A percentile compares a stretch with the other conserved stretches of the same genome.
phyloP scores from a whole-genome alignment of 108 stramenopile species.

The Skeletonema marinoi region DNA sequence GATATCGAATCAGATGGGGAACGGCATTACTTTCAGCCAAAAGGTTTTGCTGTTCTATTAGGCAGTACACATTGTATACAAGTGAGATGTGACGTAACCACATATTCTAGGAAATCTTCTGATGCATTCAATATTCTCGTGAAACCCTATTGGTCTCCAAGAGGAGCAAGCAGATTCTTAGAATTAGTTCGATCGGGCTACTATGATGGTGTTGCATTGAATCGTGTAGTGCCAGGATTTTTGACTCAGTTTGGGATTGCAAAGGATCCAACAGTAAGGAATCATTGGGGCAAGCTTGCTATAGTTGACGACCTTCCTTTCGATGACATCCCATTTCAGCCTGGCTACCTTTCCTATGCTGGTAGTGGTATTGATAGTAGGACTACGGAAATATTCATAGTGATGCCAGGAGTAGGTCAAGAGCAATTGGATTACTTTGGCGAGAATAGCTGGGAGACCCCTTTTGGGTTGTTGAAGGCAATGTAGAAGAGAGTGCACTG shows the following conservation, averaged over 20 bases:
- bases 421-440: constrained; percentile 58
- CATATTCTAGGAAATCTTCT: not conserved
- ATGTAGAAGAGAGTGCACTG: constrained; percentile 58
- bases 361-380: constrained; percentile 75
- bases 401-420: constrained; percentile 64
- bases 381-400: constrained; percentile 83
- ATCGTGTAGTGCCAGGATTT: constrained; percentile 76
- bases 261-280: constrained; percentile 7
- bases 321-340: constrained; percentile 19
- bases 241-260: constrained; percentile 66
- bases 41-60: constrained; percentile 12
- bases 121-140: constrained; percentile 35
- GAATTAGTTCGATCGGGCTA: constrained; percentile 34
- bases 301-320: constrained; percentile 12
- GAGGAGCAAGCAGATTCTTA: constrained; percentile 38
- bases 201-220: constrained; percentile 74
- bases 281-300: constrained; percentile 10
- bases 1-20: constrained; percentile 5
- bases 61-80: constrained; percentile 14
- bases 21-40: constrained; percentile 14
- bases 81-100: constrained; percentile 26
- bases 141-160: constrained; percentile 42
- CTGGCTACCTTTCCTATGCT: constrained; percentile 40
- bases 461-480: constrained; percentile 71
- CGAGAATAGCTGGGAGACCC: constrained; percentile 84